Base-by-base conservation (phyloP, 257 asterid species). In the Jaltomata sinuosa region DNA sequence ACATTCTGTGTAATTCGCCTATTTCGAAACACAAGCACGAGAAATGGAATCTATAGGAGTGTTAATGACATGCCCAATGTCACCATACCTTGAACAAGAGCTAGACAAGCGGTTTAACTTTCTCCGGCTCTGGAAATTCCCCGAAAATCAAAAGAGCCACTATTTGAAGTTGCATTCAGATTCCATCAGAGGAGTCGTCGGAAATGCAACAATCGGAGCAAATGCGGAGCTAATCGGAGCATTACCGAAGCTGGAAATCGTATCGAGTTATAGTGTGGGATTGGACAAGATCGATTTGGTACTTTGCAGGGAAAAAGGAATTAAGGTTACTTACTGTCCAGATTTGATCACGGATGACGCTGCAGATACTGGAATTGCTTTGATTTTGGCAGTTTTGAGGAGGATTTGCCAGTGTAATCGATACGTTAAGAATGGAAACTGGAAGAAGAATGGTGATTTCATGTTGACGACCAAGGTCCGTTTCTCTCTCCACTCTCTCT, bases 261-360 rank as follows among this genome's bases (percentile, higher is more conserved):
- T 93, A 0, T 87, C 98, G 84, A 87, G 89, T 81, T 92, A 81
- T 83, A 93, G 98, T 87, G 98, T 92, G 34, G 99, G 98, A 1
- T 52, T 96, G 85, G 99, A 96, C 64, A 94, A 92, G 83, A 88
- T 96, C 49, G 99, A 96, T 87, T 50, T 94, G 93, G 83, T 0
- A 42, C 92, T 87, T 86, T 96, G 98, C 11, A 86, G 81, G 86
- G 97, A 93, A 83, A 92, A 68, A 86, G 95, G 98, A 72, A 85
- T 96, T 86, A 92, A 91, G 93, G 99, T 96, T 83, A 90, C 96
- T 19, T 90, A 91, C 85, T 94, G 97, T 0, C 99, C 97, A 47
- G 97, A 93, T 82, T 96, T 96, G 83, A 85, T 96, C 84, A 93
- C 97, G 15, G 98, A 92, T 54, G 99, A 96, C 85, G 95, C 91